Evolutionary conservation across 129 eudicot genomes (phyloP).

Genomic region (Pseudognaphalium luteoalbum): DNA sequence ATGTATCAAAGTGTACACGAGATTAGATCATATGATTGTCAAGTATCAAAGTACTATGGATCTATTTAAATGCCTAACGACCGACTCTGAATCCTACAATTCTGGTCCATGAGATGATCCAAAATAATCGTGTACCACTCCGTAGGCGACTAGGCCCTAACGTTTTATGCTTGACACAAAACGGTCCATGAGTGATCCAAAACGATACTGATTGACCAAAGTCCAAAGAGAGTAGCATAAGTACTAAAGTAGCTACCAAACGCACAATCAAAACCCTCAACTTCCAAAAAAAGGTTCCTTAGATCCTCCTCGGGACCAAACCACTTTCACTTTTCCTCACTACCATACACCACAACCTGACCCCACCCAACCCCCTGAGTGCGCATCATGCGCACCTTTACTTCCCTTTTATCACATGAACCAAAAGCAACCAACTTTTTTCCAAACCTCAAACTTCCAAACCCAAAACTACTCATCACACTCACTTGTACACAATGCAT

Average conservation of each 20-base stretch:
- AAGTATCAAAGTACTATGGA: too few relatives aligned
- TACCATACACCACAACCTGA: slow-evolving; percentile 35
- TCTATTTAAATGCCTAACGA: too few relatives aligned
- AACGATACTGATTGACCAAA: not conserved
- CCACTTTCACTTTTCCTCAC: slow-evolving; percentile 33
- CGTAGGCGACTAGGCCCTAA: too few relatives aligned
- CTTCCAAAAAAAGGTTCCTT: slow-evolving; percentile 5
- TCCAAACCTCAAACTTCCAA: slow-evolving; percentile 18
- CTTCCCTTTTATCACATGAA: slow-evolving; percentile 33
- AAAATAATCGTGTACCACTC: too few relatives aligned
- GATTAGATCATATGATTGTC: too few relatives aligned
- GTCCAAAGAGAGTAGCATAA: not conserved
- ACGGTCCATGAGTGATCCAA: too few relatives aligned
- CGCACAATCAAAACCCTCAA: slow-evolving; percentile 6
- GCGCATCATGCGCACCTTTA: slow-evolving; percentile 32
- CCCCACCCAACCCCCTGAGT: slow-evolving; percentile 29
- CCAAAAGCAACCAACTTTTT: slow-evolving; percentile 28
- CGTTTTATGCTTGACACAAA: too few relatives aligned
- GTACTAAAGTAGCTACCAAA: slow-evolving; percentile 19
- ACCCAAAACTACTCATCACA: not conserved
- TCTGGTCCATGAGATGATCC: too few relatives aligned
- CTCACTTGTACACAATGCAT: not conserved
- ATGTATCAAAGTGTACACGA: too few relatives aligned
- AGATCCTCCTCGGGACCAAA: slow-evolving; percentile 31
- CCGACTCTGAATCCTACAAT: too few relatives aligned